phyloP scores from a whole-genome alignment of 352 stramenopile species.

The Thalassiosira livingstoniorum region DNA sequence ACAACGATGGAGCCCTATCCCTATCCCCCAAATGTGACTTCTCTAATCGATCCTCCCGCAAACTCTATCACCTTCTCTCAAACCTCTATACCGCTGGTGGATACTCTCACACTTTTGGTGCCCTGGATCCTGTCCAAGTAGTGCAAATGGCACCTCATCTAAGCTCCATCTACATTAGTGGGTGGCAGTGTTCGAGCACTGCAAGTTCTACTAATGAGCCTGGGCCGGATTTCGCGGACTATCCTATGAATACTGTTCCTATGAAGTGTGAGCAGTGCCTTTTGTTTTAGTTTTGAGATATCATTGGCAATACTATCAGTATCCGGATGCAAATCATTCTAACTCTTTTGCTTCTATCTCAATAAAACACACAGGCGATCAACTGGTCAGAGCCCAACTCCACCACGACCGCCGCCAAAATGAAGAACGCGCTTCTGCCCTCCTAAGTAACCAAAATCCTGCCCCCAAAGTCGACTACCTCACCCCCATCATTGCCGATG shows the following conservation, averaged over 20 bases:
- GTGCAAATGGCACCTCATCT: constrained; percentile 88
- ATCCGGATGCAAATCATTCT: neutral
- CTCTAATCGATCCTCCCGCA: constrained; percentile 73
- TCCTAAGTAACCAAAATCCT: constrained; percentile 76
- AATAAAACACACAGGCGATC: constrained; percentile 87
- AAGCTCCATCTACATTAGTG: constrained; percentile 95
- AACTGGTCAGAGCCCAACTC: constrained; percentile 96
- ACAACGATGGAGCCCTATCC: neutral
- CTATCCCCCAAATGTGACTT: constrained; percentile 68
- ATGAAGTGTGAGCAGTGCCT: constrained; percentile 87
- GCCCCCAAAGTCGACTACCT: constrained; percentile 93
- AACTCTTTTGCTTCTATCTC: neutral
- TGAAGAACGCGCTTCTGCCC: constrained; percentile 87
- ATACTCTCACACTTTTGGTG: constrained; percentile 89
- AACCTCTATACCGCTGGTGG: constrained; percentile 71
- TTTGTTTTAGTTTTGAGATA: neutral
- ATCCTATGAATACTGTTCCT: constrained; percentile 98
- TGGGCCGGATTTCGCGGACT: constrained; percentile 96
- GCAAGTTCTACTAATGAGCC: constrained; percentile 95
- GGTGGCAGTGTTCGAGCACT: constrained; percentile 95
- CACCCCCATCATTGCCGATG: constrained; percentile 96
- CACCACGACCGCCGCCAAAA: constrained; percentile 98
- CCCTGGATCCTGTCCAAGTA: constrained; percentile 93
- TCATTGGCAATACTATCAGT: neutral
- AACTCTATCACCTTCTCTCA: constrained; percentile 85